Base-by-base conservation (phyloP, 345 rosid species). In the Psidium friedrichsthalianum region DNA sequence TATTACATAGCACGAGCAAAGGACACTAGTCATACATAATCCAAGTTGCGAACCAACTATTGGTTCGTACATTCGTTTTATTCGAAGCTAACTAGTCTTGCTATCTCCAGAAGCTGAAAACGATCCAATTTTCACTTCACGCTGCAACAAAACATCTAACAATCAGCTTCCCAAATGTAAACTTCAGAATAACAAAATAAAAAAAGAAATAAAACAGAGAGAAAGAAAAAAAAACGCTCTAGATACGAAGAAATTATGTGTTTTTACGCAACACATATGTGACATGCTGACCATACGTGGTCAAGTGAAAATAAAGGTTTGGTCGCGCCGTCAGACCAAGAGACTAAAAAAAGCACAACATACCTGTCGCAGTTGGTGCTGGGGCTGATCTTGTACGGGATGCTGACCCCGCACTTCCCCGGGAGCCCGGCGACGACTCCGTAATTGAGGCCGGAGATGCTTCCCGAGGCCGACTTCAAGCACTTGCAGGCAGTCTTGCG, bases 371-470 rank as follows among this genome's bases (percentile, higher is more conserved):
- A 82, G 82, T 86, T 15, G 59, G 87, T 82, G 58, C 81, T 11
- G 0, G 87, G 87, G 87, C 85, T 86, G 82, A 86, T 86, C 85
- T 86, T 82, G 29, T 86, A 86, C 1, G 85, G 87, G 32, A 86
- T 52, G 82, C 1, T 86, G 82, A 86, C 81, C 22, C 82, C 82
- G 64, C 87, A 86, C 82, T 82, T 82, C 14, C n/a, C 27, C 0
- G 87, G 87, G 40, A 82, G 78, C 14, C 61, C 52, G 15, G 82
- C 82, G 21, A 76, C 64, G 8, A 9, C 24, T 78, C 36, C 83
- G 1, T 49, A 47, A 51, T n/a, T 36, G 21, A 47, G 49, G 85
- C 53, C 20, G 11, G 78, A 27, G 56, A 86, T 21, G 61, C 52
- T 59, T 55, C 24, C 10, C 15, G 58, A 3, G 69, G 3, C 1